Evolutionary conservation across 2,329 filamentous ascomycete genomes (phyloP).

Genomic region (Fusarium anthophilum): DNA sequence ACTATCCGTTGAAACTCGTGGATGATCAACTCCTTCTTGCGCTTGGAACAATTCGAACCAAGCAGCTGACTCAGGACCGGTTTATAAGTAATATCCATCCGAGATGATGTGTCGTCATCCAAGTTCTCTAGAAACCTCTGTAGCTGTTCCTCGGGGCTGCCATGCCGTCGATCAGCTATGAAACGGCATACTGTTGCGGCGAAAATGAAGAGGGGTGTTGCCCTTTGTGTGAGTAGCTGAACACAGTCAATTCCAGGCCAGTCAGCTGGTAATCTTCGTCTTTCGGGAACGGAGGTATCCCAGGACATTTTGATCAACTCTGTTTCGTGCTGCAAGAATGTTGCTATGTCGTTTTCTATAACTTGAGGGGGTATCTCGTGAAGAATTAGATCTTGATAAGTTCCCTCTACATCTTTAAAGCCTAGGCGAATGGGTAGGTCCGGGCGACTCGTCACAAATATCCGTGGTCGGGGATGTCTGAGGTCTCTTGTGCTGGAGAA

Average conservation of each 20-base stretch:
- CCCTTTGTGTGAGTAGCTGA: fast-evolving
- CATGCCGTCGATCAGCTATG: not conserved
- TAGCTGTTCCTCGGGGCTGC: not conserved
- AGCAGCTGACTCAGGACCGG: not conserved
- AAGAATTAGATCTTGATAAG: slow-evolving; percentile 42
- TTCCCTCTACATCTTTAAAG: slow-evolving; percentile 43
- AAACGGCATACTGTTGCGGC: not conserved
- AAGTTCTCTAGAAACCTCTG: not conserved
- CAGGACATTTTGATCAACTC: not conserved
- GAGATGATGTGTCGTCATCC: fast-evolving
- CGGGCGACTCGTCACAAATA: slow-evolving; percentile 55
- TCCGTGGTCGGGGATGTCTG: no score
- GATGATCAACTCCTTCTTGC: not conserved
- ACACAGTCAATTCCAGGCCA: not conserved
- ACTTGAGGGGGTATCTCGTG: slow-evolving; percentile 46
- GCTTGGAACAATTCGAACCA: not conserved
- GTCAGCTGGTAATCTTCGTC: not conserved
- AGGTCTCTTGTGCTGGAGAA: no score
- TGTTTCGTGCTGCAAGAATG: not conserved
- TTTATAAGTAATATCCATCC: fast-evolving
- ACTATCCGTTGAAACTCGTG: no score
- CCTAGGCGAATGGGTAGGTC: slow-evolving; percentile 51
- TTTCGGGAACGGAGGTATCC: fast-evolving
- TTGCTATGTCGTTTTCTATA: slow-evolving; percentile 50
- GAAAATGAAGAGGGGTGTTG: not conserved